These are phyloP conservation scores for Russula lepida DNA, from an alignment of 768 basidiomycete species.

Conservation along the genomic window DNA sequence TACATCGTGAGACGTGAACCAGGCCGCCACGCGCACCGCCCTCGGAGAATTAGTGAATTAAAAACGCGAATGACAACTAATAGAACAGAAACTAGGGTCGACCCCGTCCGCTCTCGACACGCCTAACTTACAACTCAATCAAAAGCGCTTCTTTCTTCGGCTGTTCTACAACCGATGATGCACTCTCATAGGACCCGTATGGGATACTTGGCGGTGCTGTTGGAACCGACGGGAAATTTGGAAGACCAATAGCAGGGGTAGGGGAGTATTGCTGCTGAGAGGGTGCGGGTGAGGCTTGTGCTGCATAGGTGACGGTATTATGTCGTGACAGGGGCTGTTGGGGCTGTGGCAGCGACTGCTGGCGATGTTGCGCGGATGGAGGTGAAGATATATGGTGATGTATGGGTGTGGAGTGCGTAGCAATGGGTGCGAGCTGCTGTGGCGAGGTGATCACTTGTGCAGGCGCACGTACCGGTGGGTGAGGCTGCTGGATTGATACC, in stretches of 20 bases:
- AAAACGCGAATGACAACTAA: background rate
- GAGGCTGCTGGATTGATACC: slow-evolving; percentile 20
- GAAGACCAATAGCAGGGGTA: slow-evolving; percentile 11
- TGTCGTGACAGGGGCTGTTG: slow-evolving; percentile 15
- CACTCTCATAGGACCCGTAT: slow-evolving; percentile 12
- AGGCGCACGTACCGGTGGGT: slow-evolving; percentile 19
- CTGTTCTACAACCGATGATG: slow-evolving; percentile 14
- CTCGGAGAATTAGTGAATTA: background rate
- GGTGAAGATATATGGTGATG: slow-evolving; percentile 18
- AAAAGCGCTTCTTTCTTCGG: slow-evolving; percentile 22
- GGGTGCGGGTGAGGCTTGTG: slow-evolving; percentile 10
- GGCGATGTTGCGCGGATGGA: slow-evolving; percentile 12
- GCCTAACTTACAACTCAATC: slow-evolving; percentile 19
- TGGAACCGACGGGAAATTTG: slow-evolving; percentile 20
- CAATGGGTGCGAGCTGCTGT: background rate
- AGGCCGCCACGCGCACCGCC: too few relatives aligned
- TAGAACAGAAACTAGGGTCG: background rate
- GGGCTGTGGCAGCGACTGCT: background rate
- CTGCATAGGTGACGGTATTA: slow-evolving; percentile 18
- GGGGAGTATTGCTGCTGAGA: slow-evolving; percentile 12
- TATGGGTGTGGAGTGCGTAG: slow-evolving; percentile 17
- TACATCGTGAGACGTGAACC: background rate
- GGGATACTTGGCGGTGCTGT: slow-evolving; percentile 15
- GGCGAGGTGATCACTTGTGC: background rate
- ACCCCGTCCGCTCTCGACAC: background rate